phyloP scores from a whole-genome alignment of 176 grass and related monocot species.

The Ananas comosus region DNA sequence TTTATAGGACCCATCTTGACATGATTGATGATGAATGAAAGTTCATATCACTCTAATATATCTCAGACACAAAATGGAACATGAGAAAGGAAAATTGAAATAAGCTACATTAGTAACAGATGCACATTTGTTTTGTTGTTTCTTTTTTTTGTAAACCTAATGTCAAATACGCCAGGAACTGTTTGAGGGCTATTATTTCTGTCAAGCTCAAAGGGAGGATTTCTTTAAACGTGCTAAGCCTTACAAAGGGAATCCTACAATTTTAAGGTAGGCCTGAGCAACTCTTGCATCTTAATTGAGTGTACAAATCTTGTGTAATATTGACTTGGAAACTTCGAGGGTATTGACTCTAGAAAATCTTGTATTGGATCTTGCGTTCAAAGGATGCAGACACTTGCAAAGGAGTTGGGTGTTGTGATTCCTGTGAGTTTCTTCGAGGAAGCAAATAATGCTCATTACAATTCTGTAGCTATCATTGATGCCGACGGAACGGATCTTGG shows the following conservation, averaged over 20 bases:
- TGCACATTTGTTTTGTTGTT: constrained; percentile 10
- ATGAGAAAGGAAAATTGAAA: neutral
- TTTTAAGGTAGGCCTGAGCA: constrained; percentile 43
- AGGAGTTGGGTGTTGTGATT: constrained; percentile 84
- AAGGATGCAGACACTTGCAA: constrained; percentile 87
- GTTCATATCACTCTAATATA: too few species aligned
- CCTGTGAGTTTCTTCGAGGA: constrained; percentile 94
- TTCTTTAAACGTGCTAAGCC: constrained; percentile 77
- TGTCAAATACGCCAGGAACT: constrained; percentile 47
- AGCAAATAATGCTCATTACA: constrained; percentile 96
- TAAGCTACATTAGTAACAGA: neutral
- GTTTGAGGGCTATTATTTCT: constrained; percentile 96
- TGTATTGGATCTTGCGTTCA: constrained; percentile 8
- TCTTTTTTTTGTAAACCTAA: neutral
- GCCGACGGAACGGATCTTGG: constrained; percentile 90
- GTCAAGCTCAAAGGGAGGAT: constrained; percentile 88
- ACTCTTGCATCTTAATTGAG: neutral
- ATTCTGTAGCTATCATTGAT: constrained; percentile 87
- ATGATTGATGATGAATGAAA: too few species aligned
- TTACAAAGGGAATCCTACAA: constrained; percentile 84
- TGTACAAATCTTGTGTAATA: neutral
- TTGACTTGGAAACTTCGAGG: neutral
- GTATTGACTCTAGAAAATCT: neutral
- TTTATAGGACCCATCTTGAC: too few species aligned
- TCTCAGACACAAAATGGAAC: too few species aligned